Conservation (phyloP, 192 early-diverging fungal genomes). For the Kickxella alabastrina region DNA sequence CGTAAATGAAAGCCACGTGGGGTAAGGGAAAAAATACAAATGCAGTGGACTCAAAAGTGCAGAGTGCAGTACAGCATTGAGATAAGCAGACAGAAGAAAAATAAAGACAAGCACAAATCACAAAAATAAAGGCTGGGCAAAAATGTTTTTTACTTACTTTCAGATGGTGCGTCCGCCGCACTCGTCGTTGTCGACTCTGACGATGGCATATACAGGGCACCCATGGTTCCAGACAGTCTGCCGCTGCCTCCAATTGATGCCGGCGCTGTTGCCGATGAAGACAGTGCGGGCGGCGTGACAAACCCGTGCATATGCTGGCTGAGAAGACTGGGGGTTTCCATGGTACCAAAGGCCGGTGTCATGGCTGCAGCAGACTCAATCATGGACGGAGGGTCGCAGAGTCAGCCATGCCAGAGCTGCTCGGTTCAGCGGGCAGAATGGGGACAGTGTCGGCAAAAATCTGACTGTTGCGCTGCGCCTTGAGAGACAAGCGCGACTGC, state of each 20-base stretch:
- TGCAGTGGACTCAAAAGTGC: not conserved
- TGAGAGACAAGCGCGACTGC: slow-evolving; percentile 2
- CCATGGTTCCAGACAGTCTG: slow-evolving; percentile 11
- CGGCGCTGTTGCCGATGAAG: not conserved
- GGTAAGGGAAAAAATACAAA: not conserved
- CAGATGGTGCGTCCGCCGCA: not conserved
- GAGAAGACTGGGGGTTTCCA: too few relatives aligned
- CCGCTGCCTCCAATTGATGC: not conserved
- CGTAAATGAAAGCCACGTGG: not conserved
- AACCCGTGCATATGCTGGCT: not conserved
- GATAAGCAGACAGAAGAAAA: not conserved
- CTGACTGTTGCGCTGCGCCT: slow-evolving; percentile 8
- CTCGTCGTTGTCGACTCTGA: slow-evolving; percentile 20
- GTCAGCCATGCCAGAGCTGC: not conserved
- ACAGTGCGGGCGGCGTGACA: too few relatives aligned
- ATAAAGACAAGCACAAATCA: not conserved
- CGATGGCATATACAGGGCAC: slow-evolving; percentile 46
- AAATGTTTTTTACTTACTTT: slow-evolving; percentile 23
- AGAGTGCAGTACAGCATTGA: not conserved
- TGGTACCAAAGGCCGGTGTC: too few relatives aligned
- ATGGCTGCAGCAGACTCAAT: too few relatives aligned
- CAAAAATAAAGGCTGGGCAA: not conserved
- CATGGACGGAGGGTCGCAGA: slow-evolving; percentile 1
- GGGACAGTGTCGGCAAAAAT: slow-evolving; percentile 3
- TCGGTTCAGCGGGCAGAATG: too few relatives aligned